Base-by-base conservation (phyloP, 257 asterid genomes). In the Fraxinus quadrangulata region DNA sequence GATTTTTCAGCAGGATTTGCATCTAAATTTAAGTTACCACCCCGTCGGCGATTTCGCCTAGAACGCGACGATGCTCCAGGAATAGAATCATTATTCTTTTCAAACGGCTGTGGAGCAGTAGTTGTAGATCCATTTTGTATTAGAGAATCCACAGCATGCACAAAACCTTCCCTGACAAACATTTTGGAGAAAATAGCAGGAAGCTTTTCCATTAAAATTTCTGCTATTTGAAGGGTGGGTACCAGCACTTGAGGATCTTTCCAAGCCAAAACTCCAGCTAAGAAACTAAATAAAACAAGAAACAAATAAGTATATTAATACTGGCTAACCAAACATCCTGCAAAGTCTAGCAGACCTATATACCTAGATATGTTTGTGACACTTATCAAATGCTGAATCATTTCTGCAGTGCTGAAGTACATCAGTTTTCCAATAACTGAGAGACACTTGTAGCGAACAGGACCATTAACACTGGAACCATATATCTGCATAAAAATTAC, bases 231-330 rank as follows among this genome's bases (percentile, higher is more conserved):
- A 83, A 96, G 97, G 67, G 99, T 94, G 30, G 98, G 98, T 37
- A 93, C 89, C 90, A 96, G 85, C 72, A 90, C 99, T 81, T 92
- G 99, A 37, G 98, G 98, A 89, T 96, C 99, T 89, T 96, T 96
- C 98, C 97, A 94, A 54, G 99, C 99, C 82, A 96, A 85, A 75
- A 96, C 97, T 77, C 99, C 99, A 75, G 98, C 97, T 80, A 96
- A 86, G 86, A 96, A 96, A 80, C 99, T 96, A 75, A 51, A 77
- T 49, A 70, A 81, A 34, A 49, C 76, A 84, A 67, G 70, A 74
- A 70, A 33, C 80, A 71, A 81, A 81, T 81, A 56, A 78, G 78
- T 30, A 76, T 28, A 24, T 72, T 37, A 71, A 23, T 54, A 56
- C 16, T 37, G 30, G 75, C 79, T 54, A 45, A 59, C 42, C 42